Evolutionary conservation across 2,329 filamentous ascomycete genomes (phyloP).

Genomic region (Calcarisporium arbuscula): DNA sequence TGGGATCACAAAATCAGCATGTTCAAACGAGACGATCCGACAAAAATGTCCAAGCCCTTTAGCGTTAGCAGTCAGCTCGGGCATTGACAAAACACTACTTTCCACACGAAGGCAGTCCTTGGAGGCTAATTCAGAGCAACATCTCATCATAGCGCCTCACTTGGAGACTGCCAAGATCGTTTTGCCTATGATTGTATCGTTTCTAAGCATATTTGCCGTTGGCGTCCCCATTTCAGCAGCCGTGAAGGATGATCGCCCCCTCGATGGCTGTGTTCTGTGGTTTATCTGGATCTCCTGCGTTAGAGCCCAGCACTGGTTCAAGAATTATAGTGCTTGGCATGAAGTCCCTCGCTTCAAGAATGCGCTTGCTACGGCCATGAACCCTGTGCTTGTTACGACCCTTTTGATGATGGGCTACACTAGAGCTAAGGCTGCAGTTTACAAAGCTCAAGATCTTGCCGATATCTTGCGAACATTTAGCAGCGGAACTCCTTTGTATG

Average conservation of each 20-base stretch:
- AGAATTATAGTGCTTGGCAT: constrained; percentile 12
- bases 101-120: no score
- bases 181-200: constrained; percentile 21
- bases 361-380: constrained; percentile 33
- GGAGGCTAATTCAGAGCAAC: no score
- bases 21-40: no score
- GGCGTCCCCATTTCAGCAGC: constrained; percentile 34
- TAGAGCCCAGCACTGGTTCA: constrained; percentile 30
- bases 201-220: constrained; percentile 26
- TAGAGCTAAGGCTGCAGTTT: constrained; percentile 28
- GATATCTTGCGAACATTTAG: constrained; percentile 23
- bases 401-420: constrained; percentile 38
- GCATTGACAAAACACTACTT: no score
- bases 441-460: constrained; percentile 21
- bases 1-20: no score
- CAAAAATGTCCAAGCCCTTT: no score
- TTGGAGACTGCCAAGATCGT: constrained; percentile 9
- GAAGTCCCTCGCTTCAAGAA: constrained; percentile 22
- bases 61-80: no score
- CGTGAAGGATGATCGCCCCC: constrained; percentile 26
- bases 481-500: constrained; percentile 26
- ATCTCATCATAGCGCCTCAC: no score
- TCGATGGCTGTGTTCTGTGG: constrained; percentile 42
- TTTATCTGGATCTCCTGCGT: constrained; percentile 42
- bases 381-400: constrained; percentile 42